phyloP scores from a whole-genome alignment of 352 stramenopile genomes.

The Phytophthora crassamura region DNA sequence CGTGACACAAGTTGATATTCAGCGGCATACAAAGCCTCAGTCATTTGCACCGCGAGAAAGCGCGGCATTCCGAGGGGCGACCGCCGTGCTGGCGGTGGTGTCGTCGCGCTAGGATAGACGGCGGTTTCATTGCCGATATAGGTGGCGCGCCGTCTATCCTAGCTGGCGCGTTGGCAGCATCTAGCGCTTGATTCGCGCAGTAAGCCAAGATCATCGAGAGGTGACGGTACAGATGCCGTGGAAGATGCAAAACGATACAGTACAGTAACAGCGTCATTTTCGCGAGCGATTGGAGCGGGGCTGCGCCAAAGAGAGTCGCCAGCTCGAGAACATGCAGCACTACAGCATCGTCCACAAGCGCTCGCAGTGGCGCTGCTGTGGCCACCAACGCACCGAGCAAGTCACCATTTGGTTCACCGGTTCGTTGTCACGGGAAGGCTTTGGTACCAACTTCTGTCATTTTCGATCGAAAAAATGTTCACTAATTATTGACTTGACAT shows the following conservation, averaged over 20 bases:
- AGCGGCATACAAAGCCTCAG: slow-evolving; percentile 12
- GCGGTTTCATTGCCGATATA: not conserved
- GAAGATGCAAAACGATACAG: slow-evolving; percentile 20
- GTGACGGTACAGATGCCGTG: not conserved
- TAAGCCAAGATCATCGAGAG: not conserved
- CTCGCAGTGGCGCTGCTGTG: too few species aligned
- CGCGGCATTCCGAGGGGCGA: not conserved
- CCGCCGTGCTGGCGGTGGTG: not conserved
- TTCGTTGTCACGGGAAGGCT: slow-evolving; percentile 7
- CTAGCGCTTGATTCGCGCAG: too few species aligned
- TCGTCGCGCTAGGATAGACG: not conserved
- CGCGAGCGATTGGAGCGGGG: not conserved
- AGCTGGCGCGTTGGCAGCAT: not conserved
- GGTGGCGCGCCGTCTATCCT: slow-evolving; percentile 3
- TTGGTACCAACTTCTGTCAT: slow-evolving; percentile 17
- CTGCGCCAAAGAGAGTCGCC: too few species aligned
- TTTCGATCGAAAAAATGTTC: slow-evolving; percentile 4
- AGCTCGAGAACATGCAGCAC: too few species aligned
- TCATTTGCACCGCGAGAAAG: slow-evolving; percentile 8
- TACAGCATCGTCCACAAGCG: too few species aligned
- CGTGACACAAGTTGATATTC: slow-evolving; percentile 30
- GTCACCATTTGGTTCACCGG: too few species aligned
- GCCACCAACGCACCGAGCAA: too few species aligned
- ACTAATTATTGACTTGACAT: slow-evolving; percentile 5
- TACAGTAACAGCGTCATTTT: slow-evolving; percentile 8